phyloP scores from a whole-genome alignment of 2,329 filamentous ascomycete genomes.

The Aschersonia sp. region DNA sequence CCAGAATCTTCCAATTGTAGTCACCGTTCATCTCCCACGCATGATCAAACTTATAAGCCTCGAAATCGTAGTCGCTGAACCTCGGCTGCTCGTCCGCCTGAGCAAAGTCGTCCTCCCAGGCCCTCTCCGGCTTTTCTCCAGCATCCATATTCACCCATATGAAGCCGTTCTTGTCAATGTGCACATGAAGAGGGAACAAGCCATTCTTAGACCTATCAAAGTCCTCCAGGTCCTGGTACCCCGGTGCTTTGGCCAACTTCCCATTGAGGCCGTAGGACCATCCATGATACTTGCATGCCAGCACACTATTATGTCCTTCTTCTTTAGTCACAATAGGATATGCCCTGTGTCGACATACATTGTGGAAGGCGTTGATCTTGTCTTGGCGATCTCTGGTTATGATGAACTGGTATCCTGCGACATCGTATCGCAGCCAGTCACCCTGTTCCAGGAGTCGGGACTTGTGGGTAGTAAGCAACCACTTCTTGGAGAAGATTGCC shows the following conservation, averaged over 20 bases:
- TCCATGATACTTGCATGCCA: constrained; percentile 47
- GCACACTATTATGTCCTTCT: constrained; percentile 33
- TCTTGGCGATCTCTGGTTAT: constrained; percentile 33
- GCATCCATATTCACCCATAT: constrained; percentile 44
- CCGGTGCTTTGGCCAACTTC: constrained; percentile 43
- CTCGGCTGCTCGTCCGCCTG: constrained; percentile 29
- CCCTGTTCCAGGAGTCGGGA: constrained; percentile 33
- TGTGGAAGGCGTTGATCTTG: constrained; percentile 45
- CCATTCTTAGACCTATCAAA: constrained; percentile 43
- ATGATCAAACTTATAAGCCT: constrained; percentile 42
- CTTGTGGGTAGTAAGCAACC: constrained; percentile 40
- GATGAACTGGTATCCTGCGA: constrained; percentile 42
- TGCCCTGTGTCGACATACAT: constrained; percentile 46
- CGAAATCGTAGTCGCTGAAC: constrained; percentile 30
- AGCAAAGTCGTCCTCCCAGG: constrained; percentile 37
- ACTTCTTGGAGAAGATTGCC: constrained; percentile 41
- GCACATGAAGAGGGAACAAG: constrained; percentile 39
- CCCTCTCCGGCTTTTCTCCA: constrained; percentile 26
- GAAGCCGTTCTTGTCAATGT: constrained; percentile 38
- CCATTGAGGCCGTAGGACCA: constrained; percentile 47
- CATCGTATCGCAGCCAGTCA: constrained; percentile 39
- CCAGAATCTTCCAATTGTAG: constrained; percentile 46
- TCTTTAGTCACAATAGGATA: constrained; percentile 40
- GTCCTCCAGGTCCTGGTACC: constrained; percentile 38
- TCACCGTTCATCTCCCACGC: constrained; percentile 40